Evolutionary conservation across 768 basidiomycete genomes (phyloP).

Genomic region (Mycena galericulata): DNA sequence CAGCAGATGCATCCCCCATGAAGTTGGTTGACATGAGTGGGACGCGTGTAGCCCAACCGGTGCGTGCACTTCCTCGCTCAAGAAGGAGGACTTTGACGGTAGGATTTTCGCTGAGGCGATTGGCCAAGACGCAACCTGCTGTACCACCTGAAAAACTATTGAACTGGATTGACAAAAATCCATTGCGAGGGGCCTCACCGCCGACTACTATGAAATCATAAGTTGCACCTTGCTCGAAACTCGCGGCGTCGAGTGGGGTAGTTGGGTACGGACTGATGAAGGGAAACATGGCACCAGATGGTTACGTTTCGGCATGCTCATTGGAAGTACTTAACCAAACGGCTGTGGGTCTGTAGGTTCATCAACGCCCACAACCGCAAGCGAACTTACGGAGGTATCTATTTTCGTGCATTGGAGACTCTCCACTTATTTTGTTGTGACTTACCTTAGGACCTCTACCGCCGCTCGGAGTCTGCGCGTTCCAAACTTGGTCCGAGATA

Average conservation of each 20-base stretch:
- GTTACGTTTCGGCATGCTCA: too few species aligned
- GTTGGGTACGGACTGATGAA: conserved; percentile 3
- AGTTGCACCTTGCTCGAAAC: background rate
- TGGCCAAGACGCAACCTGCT: conserved; percentile 48
- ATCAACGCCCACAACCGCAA: too few species aligned
- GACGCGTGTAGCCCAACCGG: conserved; percentile 41
- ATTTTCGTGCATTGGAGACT: too few species aligned
- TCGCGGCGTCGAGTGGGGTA: background rate
- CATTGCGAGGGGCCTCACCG: background rate
- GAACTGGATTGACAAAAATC: background rate
- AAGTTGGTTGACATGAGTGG: conserved; percentile 39
- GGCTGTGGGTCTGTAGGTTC: too few species aligned
- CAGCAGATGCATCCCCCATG: conserved; percentile 28
- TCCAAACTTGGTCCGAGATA: too few species aligned
- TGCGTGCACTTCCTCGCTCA: conserved; percentile 40
- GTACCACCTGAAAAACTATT: conserved; percentile 41
- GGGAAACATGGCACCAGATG: too few species aligned
- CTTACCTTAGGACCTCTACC: too few species aligned
- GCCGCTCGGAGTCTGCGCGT: too few species aligned
- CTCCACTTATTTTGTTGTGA: too few species aligned
- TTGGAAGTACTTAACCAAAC: too few species aligned
- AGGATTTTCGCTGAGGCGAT: conserved; percentile 42
- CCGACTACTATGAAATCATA: conserved; percentile 13
- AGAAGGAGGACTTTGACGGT: conserved; percentile 41
- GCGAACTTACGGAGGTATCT: too few species aligned